Percentiles rank a stretch among this genome's conserved stretches.
Evolutionary conservation across 2,329 filamentous ascomycete genomes (phyloP).

Genomic region (Trichoderma sp.): DNA sequence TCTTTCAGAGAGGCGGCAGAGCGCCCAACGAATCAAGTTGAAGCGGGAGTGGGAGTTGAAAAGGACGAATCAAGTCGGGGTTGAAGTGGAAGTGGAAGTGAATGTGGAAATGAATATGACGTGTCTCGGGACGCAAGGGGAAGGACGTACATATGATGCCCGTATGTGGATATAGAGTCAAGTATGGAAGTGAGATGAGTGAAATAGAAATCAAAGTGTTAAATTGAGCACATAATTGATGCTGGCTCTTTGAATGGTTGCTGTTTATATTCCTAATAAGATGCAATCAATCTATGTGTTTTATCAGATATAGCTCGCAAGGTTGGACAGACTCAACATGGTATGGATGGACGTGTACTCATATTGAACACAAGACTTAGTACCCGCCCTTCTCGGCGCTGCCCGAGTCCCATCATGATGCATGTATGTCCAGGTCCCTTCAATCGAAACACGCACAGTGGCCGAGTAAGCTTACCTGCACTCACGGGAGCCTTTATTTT

Average conservation of each 20-base stretch:
- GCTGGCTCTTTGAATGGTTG: neutral
- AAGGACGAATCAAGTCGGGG: neutral
- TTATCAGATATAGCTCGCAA: neutral
- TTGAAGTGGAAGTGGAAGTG: neutral
- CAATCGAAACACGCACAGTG: neutral
- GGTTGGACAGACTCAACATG: neutral
- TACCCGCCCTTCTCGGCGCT: neutral
- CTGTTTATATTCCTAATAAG: neutral
- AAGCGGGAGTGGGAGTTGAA: neutral
- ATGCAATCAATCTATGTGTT: neutral
- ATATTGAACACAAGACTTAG: neutral
- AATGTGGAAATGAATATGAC: neutral
- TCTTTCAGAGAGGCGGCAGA: constrained; percentile 57
- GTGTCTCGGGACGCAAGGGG: neutral
- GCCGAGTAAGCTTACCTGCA: neutral
- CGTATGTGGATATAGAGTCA: neutral
- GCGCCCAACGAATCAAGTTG: constrained; percentile 29
- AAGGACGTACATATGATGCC: neutral
- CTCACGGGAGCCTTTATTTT: neutral
- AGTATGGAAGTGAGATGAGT: neutral
- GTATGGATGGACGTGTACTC: too few relatives aligned
- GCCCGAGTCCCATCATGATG: neutral
- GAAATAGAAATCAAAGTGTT: neutral
- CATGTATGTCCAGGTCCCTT: neutral
- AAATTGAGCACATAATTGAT: neutral